phyloP scores from a whole-genome alignment of 257 asterid genomes.

The Sherardia arvensis region DNA sequence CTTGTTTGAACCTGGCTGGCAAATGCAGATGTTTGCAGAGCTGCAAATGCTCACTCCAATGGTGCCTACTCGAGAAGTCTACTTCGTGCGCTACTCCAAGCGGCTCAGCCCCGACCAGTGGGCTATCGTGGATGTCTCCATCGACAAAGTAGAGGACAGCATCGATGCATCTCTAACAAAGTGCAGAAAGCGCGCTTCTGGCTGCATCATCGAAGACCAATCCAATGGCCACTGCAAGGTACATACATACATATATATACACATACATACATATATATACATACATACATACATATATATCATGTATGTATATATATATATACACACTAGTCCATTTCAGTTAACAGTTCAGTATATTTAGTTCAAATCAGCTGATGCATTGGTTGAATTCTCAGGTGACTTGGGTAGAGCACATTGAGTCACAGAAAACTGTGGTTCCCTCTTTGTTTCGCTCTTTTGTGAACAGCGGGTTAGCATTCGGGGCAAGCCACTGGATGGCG shows the following conservation, averaged over 20 bases:
- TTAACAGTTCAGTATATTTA: neutral
- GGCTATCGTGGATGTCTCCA: slow-evolving; percentile 76
- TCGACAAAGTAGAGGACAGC: slow-evolving; percentile 52
- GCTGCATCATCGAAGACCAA: slow-evolving; percentile 76
- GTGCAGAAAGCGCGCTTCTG: slow-evolving; percentile 79
- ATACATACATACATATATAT: too few relatives aligned
- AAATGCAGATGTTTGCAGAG: slow-evolving; percentile 69
- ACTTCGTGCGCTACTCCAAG: slow-evolving; percentile 62
- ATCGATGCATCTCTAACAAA: slow-evolving; percentile 46
- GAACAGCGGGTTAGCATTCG: slow-evolving; percentile 74
- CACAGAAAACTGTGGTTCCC: slow-evolving; percentile 48
- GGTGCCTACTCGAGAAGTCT: slow-evolving; percentile 70
- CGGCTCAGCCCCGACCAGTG: slow-evolving; percentile 49
- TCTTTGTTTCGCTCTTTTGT: slow-evolving; percentile 54
- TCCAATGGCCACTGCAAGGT: slow-evolving; percentile 90
- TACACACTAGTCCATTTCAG: too few relatives aligned
- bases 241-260: too few relatives aligned
- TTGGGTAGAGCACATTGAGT: slow-evolving; percentile 87
- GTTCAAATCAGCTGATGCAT: neutral
- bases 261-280: too few relatives aligned
- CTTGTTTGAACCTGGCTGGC: neutral
- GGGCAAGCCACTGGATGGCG: slow-evolving; percentile 86
- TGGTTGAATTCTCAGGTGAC: slow-evolving; percentile 51
- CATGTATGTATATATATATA: too few relatives aligned
- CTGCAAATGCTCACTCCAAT: slow-evolving; percentile 81